Evolutionary conservation across 2,329 filamentous ascomycete species (phyloP).

Genomic region (Apiospora saccharicola): DNA sequence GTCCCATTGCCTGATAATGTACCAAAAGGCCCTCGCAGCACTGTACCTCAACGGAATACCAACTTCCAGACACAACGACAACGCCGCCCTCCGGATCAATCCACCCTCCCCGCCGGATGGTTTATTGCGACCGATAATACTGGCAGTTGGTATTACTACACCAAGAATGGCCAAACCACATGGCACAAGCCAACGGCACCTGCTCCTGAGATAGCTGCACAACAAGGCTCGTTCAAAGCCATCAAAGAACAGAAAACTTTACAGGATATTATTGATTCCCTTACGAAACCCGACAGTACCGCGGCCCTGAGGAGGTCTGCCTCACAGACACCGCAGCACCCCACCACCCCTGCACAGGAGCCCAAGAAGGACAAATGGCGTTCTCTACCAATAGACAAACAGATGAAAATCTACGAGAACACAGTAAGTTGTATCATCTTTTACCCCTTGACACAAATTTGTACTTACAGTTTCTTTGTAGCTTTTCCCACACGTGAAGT

Average conservation of each 20-base stretch:
- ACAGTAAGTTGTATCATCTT: conserved; percentile 67
- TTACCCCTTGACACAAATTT: conserved; percentile 16
- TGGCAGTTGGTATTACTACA: conserved; percentile 87
- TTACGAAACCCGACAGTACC: conserved; percentile 71
- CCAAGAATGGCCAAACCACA: conserved; percentile 76
- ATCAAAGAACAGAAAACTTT: conserved; percentile 73
- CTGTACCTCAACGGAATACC: conserved; percentile 59
- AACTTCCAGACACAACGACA: conserved; percentile 59
- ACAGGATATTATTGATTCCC: conserved; percentile 85
- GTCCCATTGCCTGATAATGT: conserved; percentile 53
- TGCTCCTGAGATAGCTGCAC: conserved; percentile 64
- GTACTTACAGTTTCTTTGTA: conserved; percentile 43
- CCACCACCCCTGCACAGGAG: conserved; percentile 62
- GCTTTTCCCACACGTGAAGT: conserved; percentile 85
- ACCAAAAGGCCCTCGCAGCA: conserved; percentile 68
- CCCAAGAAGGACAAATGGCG: conserved; percentile 76
- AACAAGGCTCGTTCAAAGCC: conserved; percentile 70
- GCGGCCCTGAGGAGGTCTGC: conserved; percentile 58
- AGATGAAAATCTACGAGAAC: conserved; percentile 94
- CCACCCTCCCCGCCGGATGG: conserved; percentile 81
- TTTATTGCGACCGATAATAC: conserved; percentile 75
- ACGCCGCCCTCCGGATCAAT: conserved; percentile 60
- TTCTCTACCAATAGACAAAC: conserved; percentile 77
- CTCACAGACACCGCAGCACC: conserved; percentile 71
- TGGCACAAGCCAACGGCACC: conserved; percentile 81